Conservation (phyloP, 1,139 yeast species). For the Suhomyces anneliseae region DNA sequence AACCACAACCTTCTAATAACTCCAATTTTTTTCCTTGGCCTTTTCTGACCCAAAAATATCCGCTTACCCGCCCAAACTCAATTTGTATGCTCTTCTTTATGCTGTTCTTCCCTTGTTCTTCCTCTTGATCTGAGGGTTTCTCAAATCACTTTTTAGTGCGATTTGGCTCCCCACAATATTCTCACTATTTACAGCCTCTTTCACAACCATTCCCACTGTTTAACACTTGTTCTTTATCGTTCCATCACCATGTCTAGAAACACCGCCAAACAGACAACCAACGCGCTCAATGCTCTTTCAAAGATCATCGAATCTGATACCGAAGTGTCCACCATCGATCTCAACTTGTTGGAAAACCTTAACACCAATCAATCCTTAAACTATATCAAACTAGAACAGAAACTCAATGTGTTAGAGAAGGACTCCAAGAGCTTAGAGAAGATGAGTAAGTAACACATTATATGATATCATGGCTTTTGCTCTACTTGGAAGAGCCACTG, state of each 20-base stretch:
- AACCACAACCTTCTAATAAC: no score
- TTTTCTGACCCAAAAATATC: no score
- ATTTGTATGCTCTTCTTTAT: no score
- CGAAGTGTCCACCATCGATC: slow-evolving; percentile 50
- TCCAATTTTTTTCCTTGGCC: no score
- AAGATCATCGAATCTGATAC: slow-evolving; percentile 52
- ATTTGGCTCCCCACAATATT: no score
- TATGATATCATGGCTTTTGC: not conserved
- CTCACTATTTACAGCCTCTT: no score
- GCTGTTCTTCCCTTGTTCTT: no score
- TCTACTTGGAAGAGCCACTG: not conserved
- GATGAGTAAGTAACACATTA: slow-evolving; percentile 29
- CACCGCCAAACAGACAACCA: slow-evolving; percentile 30
- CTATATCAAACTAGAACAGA: slow-evolving; percentile 55
- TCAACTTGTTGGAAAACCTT: slow-evolving; percentile 52
- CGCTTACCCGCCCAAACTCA: no score
- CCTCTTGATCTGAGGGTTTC: no score
- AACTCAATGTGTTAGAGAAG: slow-evolving; percentile 38
- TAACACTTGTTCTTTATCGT: no score
- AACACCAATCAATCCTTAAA: slow-evolving; percentile 60
- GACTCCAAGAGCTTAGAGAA: slow-evolving; percentile 31
- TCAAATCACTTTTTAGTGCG: no score
- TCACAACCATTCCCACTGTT: no score
- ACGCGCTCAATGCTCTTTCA: slow-evolving; percentile 27
- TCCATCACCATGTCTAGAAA: slow-evolving; percentile 26